These are phyloP conservation scores for Cytospora piceicola DNA, from an alignment of 2,329 filamentous ascomycete genomes.

Conservation along the genomic window DNA sequence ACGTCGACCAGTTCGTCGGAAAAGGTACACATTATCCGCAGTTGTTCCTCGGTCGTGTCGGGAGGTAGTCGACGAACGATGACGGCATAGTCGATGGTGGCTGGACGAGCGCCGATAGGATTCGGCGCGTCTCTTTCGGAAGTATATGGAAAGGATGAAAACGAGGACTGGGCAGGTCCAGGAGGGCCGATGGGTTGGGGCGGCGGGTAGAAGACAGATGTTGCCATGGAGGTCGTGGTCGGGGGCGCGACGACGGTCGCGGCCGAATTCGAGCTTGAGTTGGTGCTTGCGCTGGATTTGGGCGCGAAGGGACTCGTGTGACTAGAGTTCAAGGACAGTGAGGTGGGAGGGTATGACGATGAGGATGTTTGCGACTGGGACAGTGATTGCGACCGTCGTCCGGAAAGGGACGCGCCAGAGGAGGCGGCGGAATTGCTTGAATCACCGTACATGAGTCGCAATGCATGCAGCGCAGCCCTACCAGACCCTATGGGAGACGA, in stretches of 20 bases:
- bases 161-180: slow-evolving; percentile 39
- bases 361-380: slow-evolving; percentile 35
- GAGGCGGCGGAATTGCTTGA: slow-evolving; percentile 35
- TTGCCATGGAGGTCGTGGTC: slow-evolving; percentile 49
- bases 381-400: slow-evolving; percentile 16
- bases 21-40: slow-evolving; percentile 62
- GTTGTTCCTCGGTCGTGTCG: slow-evolving; percentile 56
- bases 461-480: slow-evolving; percentile 39
- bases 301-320: slow-evolving; percentile 41
- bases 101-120: slow-evolving; percentile 41
- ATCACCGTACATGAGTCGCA: slow-evolving; percentile 41
- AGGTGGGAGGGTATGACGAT: slow-evolving; percentile 42
- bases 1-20: slow-evolving; percentile 58
- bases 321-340: slow-evolving; percentile 40
- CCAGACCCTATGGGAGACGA: slow-evolving; percentile 29
- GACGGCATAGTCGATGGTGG: slow-evolving; percentile 41
- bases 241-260: slow-evolving; percentile 34
- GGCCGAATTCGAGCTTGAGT: slow-evolving; percentile 41
- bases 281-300: slow-evolving; percentile 33
- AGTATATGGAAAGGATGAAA: slow-evolving; percentile 40
- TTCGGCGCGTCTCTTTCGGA: slow-evolving; percentile 50
- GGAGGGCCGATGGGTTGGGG: slow-evolving; percentile 45
- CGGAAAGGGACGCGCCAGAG: slow-evolving; percentile 33
- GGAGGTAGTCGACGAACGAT: slow-evolving; percentile 59
- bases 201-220: slow-evolving; percentile 48